phyloP scores from a whole-genome alignment of 1,139 yeast genomes.

The Chernovozyma sophiae-reginae region DNA sequence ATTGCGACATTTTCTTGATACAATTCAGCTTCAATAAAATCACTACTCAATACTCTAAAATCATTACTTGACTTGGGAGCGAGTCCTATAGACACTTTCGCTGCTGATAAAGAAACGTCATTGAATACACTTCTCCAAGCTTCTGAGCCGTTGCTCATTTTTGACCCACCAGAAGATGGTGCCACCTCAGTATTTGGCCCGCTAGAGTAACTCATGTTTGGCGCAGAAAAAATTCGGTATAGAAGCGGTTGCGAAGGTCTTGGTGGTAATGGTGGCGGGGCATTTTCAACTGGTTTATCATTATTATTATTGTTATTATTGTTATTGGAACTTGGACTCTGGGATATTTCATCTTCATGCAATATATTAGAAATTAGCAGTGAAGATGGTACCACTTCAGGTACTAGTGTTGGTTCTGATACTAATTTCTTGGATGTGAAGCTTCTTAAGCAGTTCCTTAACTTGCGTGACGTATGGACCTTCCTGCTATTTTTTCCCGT shows the following conservation, averaged over 20 bases:
- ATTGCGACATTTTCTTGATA: conserved; percentile 8
- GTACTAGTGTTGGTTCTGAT: too few species aligned
- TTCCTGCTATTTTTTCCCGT: too few species aligned
- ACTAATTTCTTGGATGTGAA: too few species aligned
- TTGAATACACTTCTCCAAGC: conserved; percentile 42
- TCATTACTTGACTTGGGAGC: conserved; percentile 18
- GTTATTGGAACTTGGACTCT: too few species aligned
- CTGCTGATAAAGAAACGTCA: conserved; percentile 49
- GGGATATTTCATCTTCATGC: too few species aligned
- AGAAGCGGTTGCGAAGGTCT: not conserved
- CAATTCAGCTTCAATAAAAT: conserved; percentile 24
- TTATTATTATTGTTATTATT: too few species aligned
- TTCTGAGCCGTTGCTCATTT: conserved; percentile 2
- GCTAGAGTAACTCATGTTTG: not conserved
- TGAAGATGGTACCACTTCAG: too few species aligned
- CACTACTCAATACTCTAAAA: conserved; percentile 23
- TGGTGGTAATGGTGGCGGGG: too few species aligned
- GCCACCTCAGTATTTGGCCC: not conserved
- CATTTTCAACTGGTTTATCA: too few species aligned
- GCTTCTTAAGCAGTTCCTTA: too few species aligned
- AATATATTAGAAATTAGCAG: too few species aligned
- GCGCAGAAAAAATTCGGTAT: not conserved
- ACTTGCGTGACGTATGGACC: too few species aligned
- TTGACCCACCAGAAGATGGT: not conserved
- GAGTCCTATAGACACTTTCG: conserved; percentile 45